Base-by-base conservation (phyloP, 148 eudicot genomes). In the Tetragonia tetragonoides region DNA sequence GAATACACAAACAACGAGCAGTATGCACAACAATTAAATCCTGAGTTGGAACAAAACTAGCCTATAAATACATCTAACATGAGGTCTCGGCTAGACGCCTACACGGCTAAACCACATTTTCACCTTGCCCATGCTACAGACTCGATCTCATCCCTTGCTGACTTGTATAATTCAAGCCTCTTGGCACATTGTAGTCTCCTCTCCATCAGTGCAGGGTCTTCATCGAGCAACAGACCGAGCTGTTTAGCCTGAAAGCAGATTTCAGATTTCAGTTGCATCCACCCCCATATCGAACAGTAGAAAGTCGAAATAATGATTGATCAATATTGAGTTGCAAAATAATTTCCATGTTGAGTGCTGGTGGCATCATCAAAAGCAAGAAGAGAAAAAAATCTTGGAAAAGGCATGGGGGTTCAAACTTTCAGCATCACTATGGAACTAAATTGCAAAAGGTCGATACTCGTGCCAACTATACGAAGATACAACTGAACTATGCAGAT, bases 161-260 rank as follows among this genome's bases (percentile, higher is more conserved):
- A 77, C 89, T 91, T 90, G 86, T 92, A 95, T 44, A 95, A 77
- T 77, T 95, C 94, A 49, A 95, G 97, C 84, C 97, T 89, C 79
- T 93, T 90, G 0, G 93, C 93, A 59, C 82, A 84, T 78, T 93
- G 87, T 56, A 39, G 85, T 80, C 99, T 87, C 86, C 82, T 88
- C 88, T 91, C 94, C 97, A 91, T 95, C 83, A 95, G 61, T 47
- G 88, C 75, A 39, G 99, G 99, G 85, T 95, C 97, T 87, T 95
- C 99, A 82, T 95, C 97, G 23, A 95, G 84, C 85, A 95, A 75
- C 65, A 82, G 85, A 2, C 81, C 94, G 10, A 95, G 94, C 73
- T 91, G 90, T 66, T 91, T 90, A 15, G 87, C 97, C 99, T 95
- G 86, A 47, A 81, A 82, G 46, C 47, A 67, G 23, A 46, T 53